Base-by-base conservation (phyloP, 768 basidiomycete genomes). In the Boletus edulis region DNA sequence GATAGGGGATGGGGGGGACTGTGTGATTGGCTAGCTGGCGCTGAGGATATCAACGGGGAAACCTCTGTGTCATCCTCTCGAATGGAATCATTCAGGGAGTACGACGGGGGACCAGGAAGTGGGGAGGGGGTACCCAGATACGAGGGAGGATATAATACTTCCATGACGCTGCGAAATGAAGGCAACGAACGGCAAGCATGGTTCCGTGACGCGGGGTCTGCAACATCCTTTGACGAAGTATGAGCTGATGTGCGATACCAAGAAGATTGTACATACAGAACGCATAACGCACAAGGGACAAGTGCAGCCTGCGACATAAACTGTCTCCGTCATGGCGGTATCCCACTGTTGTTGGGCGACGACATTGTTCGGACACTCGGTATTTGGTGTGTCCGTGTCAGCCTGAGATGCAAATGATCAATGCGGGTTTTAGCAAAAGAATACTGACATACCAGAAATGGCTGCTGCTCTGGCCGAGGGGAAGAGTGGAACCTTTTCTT, bases 101-200 rank as follows among this genome's bases (percentile, higher is more conserved):
- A 68, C 7, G 64, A 52, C 10, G 67, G 68, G 3, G 67, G 71
- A 18, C 54, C 43, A 44, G 56, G 54, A 45, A 48, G 42, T 20
- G 54, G 39, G 41, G 41, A 18, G 32, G 46, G 46, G 12, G 17
- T 42, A 47, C 46, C 57, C 45, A 54, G 37, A 55, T 58, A 63
- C 17, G 65, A 62, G 0, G 62, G 56, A 6, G 69, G 57, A 44
- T 72, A 72, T 12, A 72, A 40, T 6, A 69, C 57, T n/a, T 69
- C 57, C 32, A 67, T 50, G 34, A 70, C 41, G 37, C 55, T 63
- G 22, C 54, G 52, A 18, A 56, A 56, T 2, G 69, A 53, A 46
- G 69, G 67, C 40, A 67, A 24, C 8, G 43, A 45, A 29, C 8
- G 4, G 3, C 6, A 22, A 27, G 31, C 40, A 41, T 40, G 5